Percentiles rank a stretch among this genome's conserved stretches.
Conservation (phyloP, 164 flowering plant genomes). For the Umbellularia californica region DNA sequence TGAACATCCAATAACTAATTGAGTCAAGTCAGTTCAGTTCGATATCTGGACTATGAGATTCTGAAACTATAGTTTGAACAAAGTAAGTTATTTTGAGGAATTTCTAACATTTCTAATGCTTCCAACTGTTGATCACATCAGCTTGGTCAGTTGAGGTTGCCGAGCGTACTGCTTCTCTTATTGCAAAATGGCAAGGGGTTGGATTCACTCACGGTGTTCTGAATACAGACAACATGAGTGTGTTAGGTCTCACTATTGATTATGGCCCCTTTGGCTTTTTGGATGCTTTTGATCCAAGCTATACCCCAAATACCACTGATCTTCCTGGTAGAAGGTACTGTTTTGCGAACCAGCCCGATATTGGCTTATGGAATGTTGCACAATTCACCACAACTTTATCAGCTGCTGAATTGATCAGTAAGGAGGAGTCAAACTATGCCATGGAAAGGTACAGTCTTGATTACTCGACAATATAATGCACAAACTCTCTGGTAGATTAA, state of each 20-base stretch:
- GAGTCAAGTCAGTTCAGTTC: no score
- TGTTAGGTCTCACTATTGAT: conserved; percentile 93
- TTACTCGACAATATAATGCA: background rate
- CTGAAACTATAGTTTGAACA: background rate
- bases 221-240: conserved; percentile 97
- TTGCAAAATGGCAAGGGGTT: conserved; percentile 99
- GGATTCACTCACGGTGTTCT: conserved; percentile 98
- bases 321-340: conserved; percentile 99
- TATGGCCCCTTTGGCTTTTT: conserved; percentile 98
- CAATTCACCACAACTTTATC: conserved; percentile 72
- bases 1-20: no score
- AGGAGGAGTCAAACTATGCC: conserved; percentile 87
- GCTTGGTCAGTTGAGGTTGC: conserved; percentile 97
- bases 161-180: conserved; percentile 89
- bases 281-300: conserved; percentile 99
- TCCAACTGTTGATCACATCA: conserved; percentile 24
- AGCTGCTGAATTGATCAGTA: conserved; percentile 71
- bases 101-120: conserved; percentile 8
- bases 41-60: background rate
- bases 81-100: background rate
- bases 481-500: background rate
- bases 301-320: conserved; percentile 96
- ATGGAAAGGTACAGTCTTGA: conserved; percentile 74
- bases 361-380: conserved; percentile 92
- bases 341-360: conserved; percentile 98